Base-by-base conservation (phyloP, 306 rosid species). In the Pyrus betulifolia region DNA sequence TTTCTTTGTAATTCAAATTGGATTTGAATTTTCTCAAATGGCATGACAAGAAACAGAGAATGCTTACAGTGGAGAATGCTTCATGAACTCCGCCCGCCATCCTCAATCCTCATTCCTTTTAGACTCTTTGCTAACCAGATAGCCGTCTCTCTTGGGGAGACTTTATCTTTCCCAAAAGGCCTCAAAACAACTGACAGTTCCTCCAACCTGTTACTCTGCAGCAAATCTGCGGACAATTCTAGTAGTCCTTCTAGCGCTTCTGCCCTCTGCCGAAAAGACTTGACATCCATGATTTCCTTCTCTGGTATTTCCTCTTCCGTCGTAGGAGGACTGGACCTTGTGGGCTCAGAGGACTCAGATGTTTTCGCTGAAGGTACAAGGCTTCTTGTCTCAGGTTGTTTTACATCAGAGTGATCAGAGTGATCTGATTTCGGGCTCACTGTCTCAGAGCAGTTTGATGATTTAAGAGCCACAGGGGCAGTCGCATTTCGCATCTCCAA, bases 121-220 rank as follows among this genome's bases (percentile, higher is more conserved):
- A 96, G 95, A 83, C 99, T 96, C 86, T 77, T 96, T 4, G 99
- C 99, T 64, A 96, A 85, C 99, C 99, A 96, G 82, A 96, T 96
- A 19, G 98, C 99, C 1, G 99, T 96, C 88, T 96, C 99, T 81
- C 98, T 93, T 19, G 99, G 99, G 31, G 99, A 92, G 58, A 93
- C 98, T 80, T 92, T 96, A 72, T 88, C 96, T 86, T 92, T 96
- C 62, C 99, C 99, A 18, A 96, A 96, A 38, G 99, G 99, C 85
- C 87, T 92, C 76, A 96, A 81, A 57, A 96, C 98, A 78, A 96
- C 91, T 61, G 92, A 86, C 67, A 96, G 97, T 82, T 96, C 99
- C 83, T 91, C 99, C 81, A 92, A 76, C 81, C 97, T 88, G 54
- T 87, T 85, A 25, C 91, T 89, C 87, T 96, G 96, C 83, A 96